phyloP scores from a whole-genome alignment of 169 alveolate genomes.

The Plasmodium coatneyi region DNA sequence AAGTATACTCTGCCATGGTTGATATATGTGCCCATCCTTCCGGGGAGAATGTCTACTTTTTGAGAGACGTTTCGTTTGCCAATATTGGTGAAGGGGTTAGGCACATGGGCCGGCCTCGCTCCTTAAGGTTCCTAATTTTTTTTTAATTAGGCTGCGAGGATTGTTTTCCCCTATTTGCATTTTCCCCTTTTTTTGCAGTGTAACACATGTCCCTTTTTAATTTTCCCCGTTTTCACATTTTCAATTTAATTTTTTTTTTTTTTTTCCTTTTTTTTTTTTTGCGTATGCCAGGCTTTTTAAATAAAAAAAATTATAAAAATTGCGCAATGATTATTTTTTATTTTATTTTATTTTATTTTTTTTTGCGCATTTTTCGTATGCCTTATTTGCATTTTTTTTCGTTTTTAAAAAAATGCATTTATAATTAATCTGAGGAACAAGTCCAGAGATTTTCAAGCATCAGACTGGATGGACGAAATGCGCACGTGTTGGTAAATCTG shows the following conservation, averaged over 20 bases:
- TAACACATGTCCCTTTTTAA: neutral
- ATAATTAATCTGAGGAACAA: neutral
- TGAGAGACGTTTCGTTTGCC: neutral
- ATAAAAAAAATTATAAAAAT: neutral
- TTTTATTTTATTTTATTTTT: neutral
- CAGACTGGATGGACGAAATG: neutral
- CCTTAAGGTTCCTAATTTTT: neutral
- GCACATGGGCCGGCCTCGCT: neutral
- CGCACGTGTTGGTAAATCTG: neutral
- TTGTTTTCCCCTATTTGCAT: neutral
- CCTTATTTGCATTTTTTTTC: neutral
- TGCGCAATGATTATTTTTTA: neutral
- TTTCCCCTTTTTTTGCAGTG: neutral
- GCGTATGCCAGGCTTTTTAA: neutral
- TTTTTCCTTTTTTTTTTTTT: neutral
- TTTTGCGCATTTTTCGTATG: neutral
- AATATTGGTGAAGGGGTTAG: neutral
- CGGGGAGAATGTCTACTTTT: slow-evolving; percentile 15
- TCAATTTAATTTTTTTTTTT: neutral
- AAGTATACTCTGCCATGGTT: neutral
- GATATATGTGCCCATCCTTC: neutral
- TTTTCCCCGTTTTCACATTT: neutral
- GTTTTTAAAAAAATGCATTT: neutral
- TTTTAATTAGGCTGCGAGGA: neutral
- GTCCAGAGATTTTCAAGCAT: neutral